Evolutionary conservation across 2,329 filamentous ascomycete genomes (phyloP), one percentile per base, ranked within the genome.

Genomic region (Dactylellina parvicollis): DNA sequence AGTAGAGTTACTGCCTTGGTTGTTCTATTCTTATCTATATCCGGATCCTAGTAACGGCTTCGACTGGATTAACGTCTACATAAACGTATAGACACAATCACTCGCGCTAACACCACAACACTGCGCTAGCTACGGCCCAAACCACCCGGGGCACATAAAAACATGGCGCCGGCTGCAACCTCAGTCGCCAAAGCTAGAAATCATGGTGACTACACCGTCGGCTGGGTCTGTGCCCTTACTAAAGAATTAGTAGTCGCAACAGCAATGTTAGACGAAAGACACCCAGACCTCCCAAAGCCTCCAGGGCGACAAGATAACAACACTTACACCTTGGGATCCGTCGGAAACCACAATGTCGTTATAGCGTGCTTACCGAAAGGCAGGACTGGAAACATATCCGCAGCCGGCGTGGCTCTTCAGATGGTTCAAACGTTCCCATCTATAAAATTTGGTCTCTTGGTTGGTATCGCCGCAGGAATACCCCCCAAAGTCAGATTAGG

Each of bases 401-500:
- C 54, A 32, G 54, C 54, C 8, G 14, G 20, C 14, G 54, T 57
- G 2, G 38, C 24, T 12, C 16, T 42, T 9, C 54, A 32, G 20
- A 16, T 57, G 54, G 24, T 46, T 22, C 7, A 32, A 3, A 60
- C 56, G 14, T 60, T 60, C 16, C 56, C 14, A 38, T 44, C 56
- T 49, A 49, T 60, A 24, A 60, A 36, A 18, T 46, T 47, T 24
- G 56, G 38, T 7, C 18, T 60, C 9, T 20, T 60, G 28, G 42
- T 49, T n/a, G 59, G 59, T n/a, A 64, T 64, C 7, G 59, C 30
- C 9, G 32, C 46, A 5, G 59, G 59, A 5, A 34, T 64, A 14
- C 59, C 59, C 3, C 16, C 40, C 5, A 49, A 46, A 24, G 38
- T 57, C 22, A 32, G 54, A 14, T 36, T 57, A 2, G 54, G 54